Conservation (phyloP, 1,139 yeast species). For the Protomyces macrosporus region DNA sequence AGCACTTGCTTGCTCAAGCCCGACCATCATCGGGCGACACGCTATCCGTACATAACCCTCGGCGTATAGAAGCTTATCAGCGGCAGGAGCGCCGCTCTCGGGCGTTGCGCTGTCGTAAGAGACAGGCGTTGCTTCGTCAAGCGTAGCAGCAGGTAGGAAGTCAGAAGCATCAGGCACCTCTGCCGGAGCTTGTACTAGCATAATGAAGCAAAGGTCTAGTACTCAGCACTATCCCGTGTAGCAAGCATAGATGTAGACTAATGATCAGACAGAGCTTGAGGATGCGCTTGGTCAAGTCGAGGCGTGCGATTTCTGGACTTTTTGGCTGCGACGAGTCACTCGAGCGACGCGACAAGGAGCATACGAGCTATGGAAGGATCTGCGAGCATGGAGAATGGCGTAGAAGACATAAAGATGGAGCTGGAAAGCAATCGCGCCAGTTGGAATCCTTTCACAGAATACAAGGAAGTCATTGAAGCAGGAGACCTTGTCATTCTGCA, state of each 20-base stretch:
- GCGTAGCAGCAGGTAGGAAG: background rate
- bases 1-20: background rate
- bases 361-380: too few species aligned
- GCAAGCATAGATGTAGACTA: too few species aligned
- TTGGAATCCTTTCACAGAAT: slow-evolving; percentile 5
- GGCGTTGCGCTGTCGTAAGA: background rate
- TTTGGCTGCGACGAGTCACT: too few species aligned
- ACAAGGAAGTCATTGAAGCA: slow-evolving; percentile 10
- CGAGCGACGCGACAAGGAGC: too few species aligned
- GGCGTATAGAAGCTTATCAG: background rate
- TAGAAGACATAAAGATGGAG: background rate
- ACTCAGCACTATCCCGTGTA: background rate
- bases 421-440: background rate
- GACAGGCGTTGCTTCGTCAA: background rate
- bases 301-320: too few species aligned
- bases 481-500: slow-evolving; percentile 22
- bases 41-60: background rate
- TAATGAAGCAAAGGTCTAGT: background rate
- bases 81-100: background rate
- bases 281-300: too few species aligned
- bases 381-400: background rate
- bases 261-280: too few species aligned
- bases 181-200: background rate
- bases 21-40: background rate
- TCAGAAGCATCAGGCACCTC: background rate